Conservation (phyloP, 2,329 filamentous ascomycete genomes). For the Bipolaris zeicola region DNA sequence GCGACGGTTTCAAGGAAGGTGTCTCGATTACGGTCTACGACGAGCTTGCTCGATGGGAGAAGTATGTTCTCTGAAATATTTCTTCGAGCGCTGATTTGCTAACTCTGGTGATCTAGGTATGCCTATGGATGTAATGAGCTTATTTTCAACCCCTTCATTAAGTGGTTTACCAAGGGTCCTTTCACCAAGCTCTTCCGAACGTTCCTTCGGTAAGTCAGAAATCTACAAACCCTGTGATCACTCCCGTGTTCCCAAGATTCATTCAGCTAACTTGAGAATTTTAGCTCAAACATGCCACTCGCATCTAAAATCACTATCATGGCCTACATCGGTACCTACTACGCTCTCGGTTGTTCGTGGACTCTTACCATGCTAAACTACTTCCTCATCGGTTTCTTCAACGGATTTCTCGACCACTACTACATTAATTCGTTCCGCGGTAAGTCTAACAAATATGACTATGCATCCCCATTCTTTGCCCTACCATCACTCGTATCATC, state of each 20-base stretch:
- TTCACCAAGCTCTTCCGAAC: constrained; percentile 68
- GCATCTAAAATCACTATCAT: constrained; percentile 74
- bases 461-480: neutral
- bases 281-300: constrained; percentile 62
- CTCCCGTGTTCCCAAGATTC: no score
- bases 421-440: constrained; percentile 74
- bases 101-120: constrained; percentile 42
- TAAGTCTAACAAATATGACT: neutral
- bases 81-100: neutral
- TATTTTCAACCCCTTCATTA: constrained; percentile 69
- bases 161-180: constrained; percentile 66
- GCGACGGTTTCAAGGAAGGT: constrained; percentile 73
- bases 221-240: no score
- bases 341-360: constrained; percentile 71
- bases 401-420: constrained; percentile 77
- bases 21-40: constrained; percentile 76
- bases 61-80: constrained; percentile 41
- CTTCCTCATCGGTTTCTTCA: constrained; percentile 73
- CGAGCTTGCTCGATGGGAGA: constrained; percentile 73
- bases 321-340: constrained; percentile 74
- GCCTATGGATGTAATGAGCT: constrained; percentile 74
- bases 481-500: neutral
- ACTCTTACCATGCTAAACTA: constrained; percentile 73
- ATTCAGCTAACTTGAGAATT: neutral
- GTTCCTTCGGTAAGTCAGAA: constrained; percentile 55